A percentile compares a stretch with the other conserved stretches of the same genome.
Conservation (phyloP, 2,329 filamentous ascomycete species). For the Ophiostoma sp. region DNA sequence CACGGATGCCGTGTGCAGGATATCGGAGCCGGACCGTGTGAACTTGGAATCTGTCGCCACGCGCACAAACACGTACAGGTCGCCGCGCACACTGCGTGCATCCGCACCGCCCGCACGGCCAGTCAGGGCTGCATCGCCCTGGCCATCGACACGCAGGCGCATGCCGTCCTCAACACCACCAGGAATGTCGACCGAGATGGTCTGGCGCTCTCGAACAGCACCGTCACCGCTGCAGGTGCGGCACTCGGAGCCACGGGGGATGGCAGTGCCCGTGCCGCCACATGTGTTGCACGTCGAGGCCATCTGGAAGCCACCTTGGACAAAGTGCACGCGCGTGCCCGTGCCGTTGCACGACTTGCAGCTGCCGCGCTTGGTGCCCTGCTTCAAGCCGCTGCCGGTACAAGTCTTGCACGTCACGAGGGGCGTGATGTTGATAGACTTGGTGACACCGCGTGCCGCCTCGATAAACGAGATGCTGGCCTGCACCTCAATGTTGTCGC, state of each 20-base stretch:
- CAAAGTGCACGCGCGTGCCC: conserved; percentile 78
- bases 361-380: conserved; percentile 63
- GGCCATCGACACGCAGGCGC: conserved; percentile 76
- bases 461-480: conserved; percentile 93
- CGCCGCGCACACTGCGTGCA: conserved; percentile 66
- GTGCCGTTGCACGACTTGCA: conserved; percentile 82
- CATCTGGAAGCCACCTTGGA: conserved; percentile 95
- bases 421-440: conserved; percentile 83
- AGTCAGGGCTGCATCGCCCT: conserved; percentile 80
- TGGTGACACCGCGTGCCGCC: conserved; percentile 81
- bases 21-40: conserved; percentile 77
- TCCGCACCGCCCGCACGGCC: conserved; percentile 59
- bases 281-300: conserved; percentile 80
- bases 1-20: conserved; percentile 85
- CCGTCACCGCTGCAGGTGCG: conserved; percentile 73
- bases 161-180: conserved; percentile 96
- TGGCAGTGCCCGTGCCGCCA: conserved; percentile 67
- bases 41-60: conserved; percentile 90
- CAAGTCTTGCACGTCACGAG: conserved; percentile 78
- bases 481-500: conserved; percentile 93
- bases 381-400: conserved; percentile 74
- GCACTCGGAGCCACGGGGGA: conserved; percentile 78
- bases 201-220: conserved; percentile 75
- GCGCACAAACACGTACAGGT: conserved; percentile 84
- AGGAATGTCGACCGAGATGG: conserved; percentile 84